Evolutionary conservation across 768 basidiomycete genomes (phyloP).

Genomic region (Gymnopilus junonius): DNA sequence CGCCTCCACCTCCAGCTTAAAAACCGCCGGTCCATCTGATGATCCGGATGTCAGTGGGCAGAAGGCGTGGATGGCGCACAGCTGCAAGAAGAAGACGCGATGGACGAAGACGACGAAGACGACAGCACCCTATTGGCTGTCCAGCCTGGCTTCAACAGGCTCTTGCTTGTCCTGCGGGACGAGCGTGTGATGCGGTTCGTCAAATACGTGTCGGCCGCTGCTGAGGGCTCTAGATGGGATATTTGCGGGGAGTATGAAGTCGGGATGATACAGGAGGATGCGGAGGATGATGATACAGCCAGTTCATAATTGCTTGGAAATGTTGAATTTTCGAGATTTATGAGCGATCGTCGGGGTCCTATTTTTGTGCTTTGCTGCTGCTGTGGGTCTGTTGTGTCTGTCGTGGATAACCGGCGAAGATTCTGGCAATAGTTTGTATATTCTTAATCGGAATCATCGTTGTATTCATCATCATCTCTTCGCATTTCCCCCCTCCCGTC

Average conservation of each 20-base stretch:
- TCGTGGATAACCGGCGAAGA: background rate
- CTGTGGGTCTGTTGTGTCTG: background rate
- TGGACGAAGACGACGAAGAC: slow-evolving; percentile 60
- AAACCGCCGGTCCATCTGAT: background rate
- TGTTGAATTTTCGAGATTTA: background rate
- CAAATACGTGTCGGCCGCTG: slow-evolving; percentile 91
- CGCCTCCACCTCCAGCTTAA: slow-evolving; percentile 5
- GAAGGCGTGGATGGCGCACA: slow-evolving; percentile 45
- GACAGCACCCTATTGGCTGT: slow-evolving; percentile 83
- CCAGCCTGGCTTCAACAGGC: slow-evolving; percentile 87
- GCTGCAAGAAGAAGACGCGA: slow-evolving; percentile 42
- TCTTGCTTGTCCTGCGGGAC: slow-evolving; percentile 89
- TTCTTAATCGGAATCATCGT: background rate
- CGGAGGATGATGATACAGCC: slow-evolving; percentile 50
- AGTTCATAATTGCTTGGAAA: slow-evolving; percentile 1
- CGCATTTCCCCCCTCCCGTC: background rate
- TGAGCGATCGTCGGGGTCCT: background rate
- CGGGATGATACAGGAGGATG: slow-evolving; percentile 73
- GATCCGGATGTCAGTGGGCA: slow-evolving; percentile 14
- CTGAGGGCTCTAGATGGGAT: slow-evolving; percentile 93
- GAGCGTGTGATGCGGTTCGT: slow-evolving; percentile 94
- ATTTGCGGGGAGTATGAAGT: slow-evolving; percentile 92
- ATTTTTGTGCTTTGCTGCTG: slow-evolving; percentile 1
- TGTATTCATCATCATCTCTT: background rate
- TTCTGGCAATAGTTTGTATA: background rate